phyloP scores from a whole-genome alignment of 805 yeast genomes.

The Naumovozyma baii region DNA sequence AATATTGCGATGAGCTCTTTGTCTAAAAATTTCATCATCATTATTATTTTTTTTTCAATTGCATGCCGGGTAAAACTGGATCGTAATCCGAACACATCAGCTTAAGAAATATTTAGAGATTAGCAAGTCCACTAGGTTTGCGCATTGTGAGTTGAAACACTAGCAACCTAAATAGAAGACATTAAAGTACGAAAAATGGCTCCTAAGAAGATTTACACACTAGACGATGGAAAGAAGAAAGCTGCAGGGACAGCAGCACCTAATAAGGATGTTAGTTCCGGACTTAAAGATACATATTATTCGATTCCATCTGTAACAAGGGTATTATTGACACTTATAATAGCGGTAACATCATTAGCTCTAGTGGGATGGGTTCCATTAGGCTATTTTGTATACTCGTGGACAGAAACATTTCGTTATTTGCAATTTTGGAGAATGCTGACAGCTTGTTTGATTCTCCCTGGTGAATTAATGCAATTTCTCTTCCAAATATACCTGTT shows the following conservation, averaged over 20 bases:
- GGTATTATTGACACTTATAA: conserved; percentile 40
- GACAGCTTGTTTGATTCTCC: conserved; percentile 21
- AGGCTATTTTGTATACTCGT: conserved; percentile 13
- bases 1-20: neutral
- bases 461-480: conserved; percentile 18
- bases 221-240: conserved; percentile 2
- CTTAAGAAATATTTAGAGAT: neutral
- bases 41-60: neutral
- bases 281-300: conserved; percentile 9
- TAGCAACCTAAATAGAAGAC: neutral
- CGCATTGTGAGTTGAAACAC: neutral
- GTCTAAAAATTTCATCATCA: neutral
- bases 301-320: conserved; percentile 55
- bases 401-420: conserved; percentile 9
- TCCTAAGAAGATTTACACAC: conserved; percentile 9
- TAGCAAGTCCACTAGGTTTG: neutral
- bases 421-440: conserved; percentile 25
- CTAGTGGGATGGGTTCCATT: conserved; percentile 28
- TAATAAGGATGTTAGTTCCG: conserved; percentile 1
- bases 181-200: too few relatives aligned
- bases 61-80: neutral
- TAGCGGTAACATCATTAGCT: conserved; percentile 35
- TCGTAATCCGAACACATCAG: neutral
- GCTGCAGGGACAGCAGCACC: neutral
- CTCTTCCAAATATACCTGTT: conserved; percentile 21